Conservation (phyloP, 1,139 yeast genomes). For the Blastobotrys elegans region DNA sequence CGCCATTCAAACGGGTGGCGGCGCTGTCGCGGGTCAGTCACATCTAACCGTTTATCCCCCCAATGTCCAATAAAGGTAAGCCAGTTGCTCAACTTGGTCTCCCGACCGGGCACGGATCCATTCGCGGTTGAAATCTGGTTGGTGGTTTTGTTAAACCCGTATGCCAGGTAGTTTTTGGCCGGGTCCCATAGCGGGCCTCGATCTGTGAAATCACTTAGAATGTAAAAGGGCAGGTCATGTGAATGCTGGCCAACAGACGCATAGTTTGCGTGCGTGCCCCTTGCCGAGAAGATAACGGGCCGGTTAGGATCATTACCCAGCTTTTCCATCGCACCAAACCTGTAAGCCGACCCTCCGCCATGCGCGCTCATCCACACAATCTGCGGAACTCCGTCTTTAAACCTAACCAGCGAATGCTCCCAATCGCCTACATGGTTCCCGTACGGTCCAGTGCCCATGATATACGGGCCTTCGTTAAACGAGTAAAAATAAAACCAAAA, state of each 20-base stretch:
- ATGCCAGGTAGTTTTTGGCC: constrained; percentile 69
- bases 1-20: constrained; percentile 89
- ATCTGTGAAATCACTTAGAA: constrained; percentile 88
- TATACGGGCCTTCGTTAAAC: constrained; percentile 91
- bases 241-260: constrained; percentile 96
- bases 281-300: constrained; percentile 81
- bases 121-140: constrained; percentile 37
- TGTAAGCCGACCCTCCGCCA: constrained; percentile 93
- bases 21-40: constrained; percentile 69
- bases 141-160: constrained; percentile 40
- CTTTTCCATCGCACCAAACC: constrained; percentile 70
- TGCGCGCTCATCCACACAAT: constrained; percentile 98
- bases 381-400: constrained; percentile 74
- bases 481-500: constrained; percentile 96
- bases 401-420: constrained; percentile 91
- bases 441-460: constrained; percentile 96
- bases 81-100: constrained; percentile 70
- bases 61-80: constrained; percentile 74
- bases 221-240: constrained; percentile 89
- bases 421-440: constrained; percentile 98
- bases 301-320: constrained; percentile 43
- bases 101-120: constrained; percentile 54
- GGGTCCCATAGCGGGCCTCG: constrained; percentile 97
- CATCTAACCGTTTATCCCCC: constrained; percentile 76
- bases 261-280: constrained; percentile 97